These are phyloP conservation scores for Petunia secreta DNA, from an alignment of 257 asterid species.

Conservation along the genomic window DNA sequence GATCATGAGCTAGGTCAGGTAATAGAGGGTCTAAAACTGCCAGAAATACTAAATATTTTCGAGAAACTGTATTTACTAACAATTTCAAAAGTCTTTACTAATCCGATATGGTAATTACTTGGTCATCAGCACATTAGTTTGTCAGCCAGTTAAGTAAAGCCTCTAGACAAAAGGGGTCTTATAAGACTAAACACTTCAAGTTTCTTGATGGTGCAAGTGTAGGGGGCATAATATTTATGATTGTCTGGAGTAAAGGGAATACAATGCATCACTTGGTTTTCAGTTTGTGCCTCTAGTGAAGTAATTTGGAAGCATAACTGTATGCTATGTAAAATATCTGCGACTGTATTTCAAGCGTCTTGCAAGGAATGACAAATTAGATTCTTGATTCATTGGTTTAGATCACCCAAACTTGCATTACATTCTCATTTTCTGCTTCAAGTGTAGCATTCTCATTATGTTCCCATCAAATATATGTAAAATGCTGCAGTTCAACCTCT, in stretches of 20 bases:
- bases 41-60: not conserved
- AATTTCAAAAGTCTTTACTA: not conserved
- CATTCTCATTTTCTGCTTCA: not conserved
- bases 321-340: not conserved
- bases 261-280: not conserved
- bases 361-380: not conserved
- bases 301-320: not conserved
- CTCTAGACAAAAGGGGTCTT: not conserved
- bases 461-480: not conserved
- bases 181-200: constrained; percentile 10
- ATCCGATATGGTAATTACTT: not conserved
- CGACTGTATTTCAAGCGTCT: not conserved
- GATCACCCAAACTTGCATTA: constrained; percentile 5
- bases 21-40: not conserved
- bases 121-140: constrained; percentile 1
- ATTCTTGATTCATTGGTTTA: constrained; percentile 6
- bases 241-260: not conserved
- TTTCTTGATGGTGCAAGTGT: not conserved
- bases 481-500: not conserved
- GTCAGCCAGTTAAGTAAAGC: not conserved
- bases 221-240: not conserved
- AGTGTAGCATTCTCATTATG: not conserved
- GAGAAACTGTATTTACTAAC: not conserved
- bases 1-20: not conserved
- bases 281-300: not conserved